Conservation (phyloP, 305 asterid species). For the Coffea humblotiana region DNA sequence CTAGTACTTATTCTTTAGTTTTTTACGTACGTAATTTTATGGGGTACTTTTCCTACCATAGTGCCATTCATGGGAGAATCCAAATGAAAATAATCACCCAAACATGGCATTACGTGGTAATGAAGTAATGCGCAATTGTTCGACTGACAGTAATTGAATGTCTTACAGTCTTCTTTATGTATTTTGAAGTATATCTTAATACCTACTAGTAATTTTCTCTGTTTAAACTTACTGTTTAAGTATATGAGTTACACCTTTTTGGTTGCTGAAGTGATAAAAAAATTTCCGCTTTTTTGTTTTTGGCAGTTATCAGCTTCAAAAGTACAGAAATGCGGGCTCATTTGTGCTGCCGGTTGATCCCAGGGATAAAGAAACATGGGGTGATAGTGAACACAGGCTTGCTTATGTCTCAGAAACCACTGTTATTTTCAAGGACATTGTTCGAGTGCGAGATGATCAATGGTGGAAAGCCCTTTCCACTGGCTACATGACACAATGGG, state of each 20-base stretch:
- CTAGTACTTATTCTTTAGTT: background rate
- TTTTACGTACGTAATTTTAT: background rate
- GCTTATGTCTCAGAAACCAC: slow-evolving; percentile 95
- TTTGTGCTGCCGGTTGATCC: slow-evolving; percentile 85
- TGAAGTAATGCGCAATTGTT: background rate
- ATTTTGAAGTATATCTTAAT: background rate
- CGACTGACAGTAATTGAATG: background rate
- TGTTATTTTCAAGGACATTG: slow-evolving; percentile 78
- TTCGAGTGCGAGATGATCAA: slow-evolving; percentile 87
- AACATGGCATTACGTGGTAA: background rate
- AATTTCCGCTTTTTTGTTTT: background rate
- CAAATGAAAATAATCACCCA: background rate
- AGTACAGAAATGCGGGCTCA: slow-evolving; percentile 87
- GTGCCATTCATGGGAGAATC: background rate
- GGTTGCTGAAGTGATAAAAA: background rate
- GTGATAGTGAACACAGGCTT: slow-evolving; percentile 86
- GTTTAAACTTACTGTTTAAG: background rate
- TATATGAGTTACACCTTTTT: background rate
- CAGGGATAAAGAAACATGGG: slow-evolving; percentile 91
- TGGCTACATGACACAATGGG: slow-evolving; percentile 92
- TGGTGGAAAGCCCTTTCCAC: slow-evolving; percentile 97
- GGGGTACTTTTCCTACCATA: background rate
- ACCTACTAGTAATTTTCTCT: background rate
- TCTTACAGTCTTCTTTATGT: background rate
- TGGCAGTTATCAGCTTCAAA: slow-evolving; percentile 90